phyloP scores from a whole-genome alignment of 257 asterid species.

The Fraxinus americana region DNA sequence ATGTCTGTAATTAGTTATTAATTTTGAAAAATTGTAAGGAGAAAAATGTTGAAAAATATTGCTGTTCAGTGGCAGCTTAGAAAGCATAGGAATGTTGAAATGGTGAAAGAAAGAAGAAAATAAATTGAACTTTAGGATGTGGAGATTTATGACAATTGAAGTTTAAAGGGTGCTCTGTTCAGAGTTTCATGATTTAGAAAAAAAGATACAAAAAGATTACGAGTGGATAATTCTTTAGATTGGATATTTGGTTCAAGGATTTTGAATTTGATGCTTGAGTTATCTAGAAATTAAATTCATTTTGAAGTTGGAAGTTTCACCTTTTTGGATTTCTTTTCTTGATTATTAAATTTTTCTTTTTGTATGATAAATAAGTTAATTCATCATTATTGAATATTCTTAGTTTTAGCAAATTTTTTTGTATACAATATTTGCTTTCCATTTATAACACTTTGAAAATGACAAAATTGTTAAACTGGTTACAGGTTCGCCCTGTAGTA shows the following conservation, averaged over 20 bases:
- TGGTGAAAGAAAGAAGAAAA: not conserved
- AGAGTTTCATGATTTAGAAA: not conserved
- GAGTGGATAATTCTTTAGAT: not conserved
- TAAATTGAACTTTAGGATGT: not conserved
- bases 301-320: not conserved
- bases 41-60: not conserved
- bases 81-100: not conserved
- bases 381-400: not conserved
- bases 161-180: not conserved
- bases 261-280: not conserved
- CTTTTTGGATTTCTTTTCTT: not conserved
- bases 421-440: not conserved
- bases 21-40: not conserved
- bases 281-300: not conserved
- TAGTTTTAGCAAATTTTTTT: not conserved
- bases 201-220: not conserved
- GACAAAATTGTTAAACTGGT: slow-evolving; percentile 25
- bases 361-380: not conserved
- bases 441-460: not conserved
- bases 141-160: not conserved
- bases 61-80: not conserved
- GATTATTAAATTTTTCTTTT: not conserved
- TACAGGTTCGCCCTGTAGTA: slow-evolving; percentile 95
- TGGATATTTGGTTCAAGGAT: not conserved
- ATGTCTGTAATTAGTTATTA: not conserved